These are phyloP conservation scores for Jatropha curcas DNA, from an alignment of 345 rosid genomes.

Conservation along the genomic window DNA sequence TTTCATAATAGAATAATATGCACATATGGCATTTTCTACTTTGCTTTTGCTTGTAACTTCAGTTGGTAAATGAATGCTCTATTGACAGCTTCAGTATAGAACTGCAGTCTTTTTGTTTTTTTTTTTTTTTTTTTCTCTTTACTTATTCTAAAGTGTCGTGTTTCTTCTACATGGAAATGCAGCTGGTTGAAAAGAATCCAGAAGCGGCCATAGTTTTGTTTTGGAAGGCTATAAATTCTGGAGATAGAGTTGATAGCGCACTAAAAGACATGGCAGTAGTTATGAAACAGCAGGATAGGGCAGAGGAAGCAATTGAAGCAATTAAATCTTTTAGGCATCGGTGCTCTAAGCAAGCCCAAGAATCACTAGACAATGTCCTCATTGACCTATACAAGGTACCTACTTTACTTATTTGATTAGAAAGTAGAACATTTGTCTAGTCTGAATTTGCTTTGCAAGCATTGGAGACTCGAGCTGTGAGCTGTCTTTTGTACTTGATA, in stretches of 20 bases:
- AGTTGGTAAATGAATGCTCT: no score
- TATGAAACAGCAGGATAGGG: constrained; percentile 78
- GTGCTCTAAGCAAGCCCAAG: constrained; percentile 84
- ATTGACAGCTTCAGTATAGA: no score
- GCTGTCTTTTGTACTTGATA: background rate
- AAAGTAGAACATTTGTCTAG: background rate
- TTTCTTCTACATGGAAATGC: no score
- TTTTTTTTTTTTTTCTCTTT: no score
- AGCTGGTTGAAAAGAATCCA: constrained; percentile 82
- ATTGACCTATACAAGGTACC: constrained; percentile 91
- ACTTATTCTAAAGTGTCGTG: no score
- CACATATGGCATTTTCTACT: no score
- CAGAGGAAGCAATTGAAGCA: constrained; percentile 91
- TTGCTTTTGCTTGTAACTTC: no score
- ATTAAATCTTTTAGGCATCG: constrained; percentile 76
- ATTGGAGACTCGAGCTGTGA: background rate
- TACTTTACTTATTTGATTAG: background rate
- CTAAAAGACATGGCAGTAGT: constrained; percentile 97
- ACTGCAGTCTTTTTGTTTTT: no score
- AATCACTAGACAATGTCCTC: constrained; percentile 90
- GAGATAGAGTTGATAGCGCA: constrained; percentile 90
- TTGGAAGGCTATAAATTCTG: constrained; percentile 90
- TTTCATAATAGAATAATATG: no score
- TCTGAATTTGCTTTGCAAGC: background rate
- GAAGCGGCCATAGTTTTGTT: constrained; percentile 77